Base-by-base conservation (phyloP, 2,329 filamentous ascomycete species). In the Aspergillus ruber region DNA sequence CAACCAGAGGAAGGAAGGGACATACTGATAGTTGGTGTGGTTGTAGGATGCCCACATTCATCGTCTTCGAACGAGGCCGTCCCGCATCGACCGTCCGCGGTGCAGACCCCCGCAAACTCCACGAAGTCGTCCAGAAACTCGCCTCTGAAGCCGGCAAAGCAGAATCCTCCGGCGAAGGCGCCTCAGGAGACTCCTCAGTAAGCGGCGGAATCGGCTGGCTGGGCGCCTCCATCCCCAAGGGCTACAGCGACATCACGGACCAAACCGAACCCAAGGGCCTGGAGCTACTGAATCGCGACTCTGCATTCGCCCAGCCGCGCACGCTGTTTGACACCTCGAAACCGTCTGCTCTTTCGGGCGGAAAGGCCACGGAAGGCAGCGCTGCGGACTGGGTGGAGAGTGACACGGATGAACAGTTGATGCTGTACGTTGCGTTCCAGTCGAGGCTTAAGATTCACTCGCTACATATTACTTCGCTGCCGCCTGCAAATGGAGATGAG, bases 381-480 rank as follows among this genome's bases (percentile, higher is more conserved):
- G 71, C 73, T 29, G 82, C 81, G 63, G 91, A 98, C 70, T 97
- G 88, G 85, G 84, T 97, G 18, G 88, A 96, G 75, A 96, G 89
- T 68, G 91, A 96, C 64, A 94, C 91, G 32, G 93, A 98, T 64
- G 90, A 97, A 72, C 93, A 98, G 75, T 75, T 98, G 52, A 87
- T 97, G 79, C 79, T 98, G 42, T 97, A 85, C 70, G 78, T 94
- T 48, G 91, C 93, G 1, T 95, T 98, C 72, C 85, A 90, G 67
- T 82, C 85, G 27, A 88, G 83, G 42, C 67, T 95, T 55, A 98
- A 97, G 75, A 79, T 97, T 44, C 91, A 96, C 71, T 90, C 89
- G 9, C 72, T 80, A 47, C 76, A 97, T 72, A 82, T 98, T 60
- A 97, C 93, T 1, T 96, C 90, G 3, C 68, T 89, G 33, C 85